phyloP scores from a whole-genome alignment of 163 green algal genomes.

The Prototheca cutis region DNA sequence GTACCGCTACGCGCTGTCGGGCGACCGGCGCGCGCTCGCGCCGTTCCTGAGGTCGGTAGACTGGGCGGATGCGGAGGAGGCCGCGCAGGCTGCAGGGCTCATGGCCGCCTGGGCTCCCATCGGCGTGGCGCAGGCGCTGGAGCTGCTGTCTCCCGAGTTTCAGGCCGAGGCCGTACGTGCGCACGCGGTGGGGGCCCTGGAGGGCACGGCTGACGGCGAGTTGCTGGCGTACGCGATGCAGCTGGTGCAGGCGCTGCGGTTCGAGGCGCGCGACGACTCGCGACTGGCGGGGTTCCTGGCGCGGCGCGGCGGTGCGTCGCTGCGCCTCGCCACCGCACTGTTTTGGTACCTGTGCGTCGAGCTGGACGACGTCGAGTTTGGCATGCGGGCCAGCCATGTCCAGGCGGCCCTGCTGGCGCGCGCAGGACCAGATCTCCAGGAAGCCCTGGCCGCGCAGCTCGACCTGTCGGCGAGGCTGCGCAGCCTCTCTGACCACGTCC shows the following conservation, averaged over 20 bases:
- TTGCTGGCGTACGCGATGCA: slow-evolving; percentile 85
- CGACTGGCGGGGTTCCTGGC: slow-evolving; percentile 73
- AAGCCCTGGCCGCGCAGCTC: not conserved
- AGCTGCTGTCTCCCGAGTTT: slow-evolving; percentile 87
- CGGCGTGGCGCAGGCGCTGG: slow-evolving; percentile 78
- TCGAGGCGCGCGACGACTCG: slow-evolving; percentile 56
- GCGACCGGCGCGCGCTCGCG: slow-evolving; percentile 74
- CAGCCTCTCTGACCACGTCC: slow-evolving; percentile 21
- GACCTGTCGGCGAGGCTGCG: slow-evolving; percentile 18
- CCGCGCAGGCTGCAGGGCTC: slow-evolving; percentile 63
- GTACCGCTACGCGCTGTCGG: slow-evolving; percentile 60
- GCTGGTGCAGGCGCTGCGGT: slow-evolving; percentile 81
- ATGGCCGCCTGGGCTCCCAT: slow-evolving; percentile 77
- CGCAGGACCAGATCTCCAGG: not conserved
- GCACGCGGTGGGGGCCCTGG: slow-evolving; percentile 60
- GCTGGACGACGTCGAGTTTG: slow-evolving; percentile 71
- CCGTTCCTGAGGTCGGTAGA: slow-evolving; percentile 88
- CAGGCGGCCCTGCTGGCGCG: slow-evolving; percentile 37
- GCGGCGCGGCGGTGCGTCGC: slow-evolving; percentile 40
- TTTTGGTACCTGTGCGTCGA: slow-evolving; percentile 83
- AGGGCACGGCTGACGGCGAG: slow-evolving; percentile 67
- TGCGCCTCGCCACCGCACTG: slow-evolving; percentile 42
- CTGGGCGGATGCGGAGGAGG: slow-evolving; percentile 68
- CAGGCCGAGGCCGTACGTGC: slow-evolving; percentile 55
- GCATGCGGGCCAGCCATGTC: slow-evolving; percentile 43